These are phyloP conservation scores for Breviolum minutum DNA, from an alignment of 73 alveolate species.

Conservation along the genomic window DNA sequence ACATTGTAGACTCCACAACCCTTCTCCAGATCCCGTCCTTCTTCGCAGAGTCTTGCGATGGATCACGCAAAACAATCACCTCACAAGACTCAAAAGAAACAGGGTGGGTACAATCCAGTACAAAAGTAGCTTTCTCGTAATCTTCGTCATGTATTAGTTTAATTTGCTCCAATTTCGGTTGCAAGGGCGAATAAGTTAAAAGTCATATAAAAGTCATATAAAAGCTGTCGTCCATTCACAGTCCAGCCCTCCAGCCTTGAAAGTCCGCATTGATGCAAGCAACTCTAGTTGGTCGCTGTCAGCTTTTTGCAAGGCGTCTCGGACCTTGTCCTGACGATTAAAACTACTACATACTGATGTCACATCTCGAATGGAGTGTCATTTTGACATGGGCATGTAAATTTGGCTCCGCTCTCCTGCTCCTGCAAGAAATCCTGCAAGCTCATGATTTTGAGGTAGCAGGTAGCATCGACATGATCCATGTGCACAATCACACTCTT, in stretches of 20 bases:
- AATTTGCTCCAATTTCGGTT: too few relatives aligned
- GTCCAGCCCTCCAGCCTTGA: constrained; percentile 7
- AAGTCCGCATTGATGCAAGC: constrained; percentile 12
- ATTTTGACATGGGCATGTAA: background rate
- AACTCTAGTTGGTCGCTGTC: constrained; percentile 37
- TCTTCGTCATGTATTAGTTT: too few relatives aligned
- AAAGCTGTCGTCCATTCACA: background rate
- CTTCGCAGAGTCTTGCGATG: constrained; percentile 36
- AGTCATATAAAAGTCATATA: too few relatives aligned
- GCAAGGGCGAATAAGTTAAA: too few relatives aligned
- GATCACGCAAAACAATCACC: constrained; percentile 22
- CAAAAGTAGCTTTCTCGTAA: too few relatives aligned
- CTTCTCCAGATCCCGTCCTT: background rate
- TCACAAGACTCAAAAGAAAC: background rate
- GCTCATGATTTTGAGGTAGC: background rate
- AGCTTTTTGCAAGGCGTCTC: constrained; percentile 37
- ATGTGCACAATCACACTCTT: background rate
- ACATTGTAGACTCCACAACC: too few relatives aligned
- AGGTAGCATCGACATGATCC: background rate
- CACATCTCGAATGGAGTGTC: too few relatives aligned
- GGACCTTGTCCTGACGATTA: constrained; percentile 2
- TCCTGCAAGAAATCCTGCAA: background rate
- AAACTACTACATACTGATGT: too few relatives aligned
- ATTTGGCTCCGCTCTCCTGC: background rate
- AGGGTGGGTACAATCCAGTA: too few relatives aligned